Conservation (phyloP, 177 flowering plant genomes). For the Vitis hybrid region DNA sequence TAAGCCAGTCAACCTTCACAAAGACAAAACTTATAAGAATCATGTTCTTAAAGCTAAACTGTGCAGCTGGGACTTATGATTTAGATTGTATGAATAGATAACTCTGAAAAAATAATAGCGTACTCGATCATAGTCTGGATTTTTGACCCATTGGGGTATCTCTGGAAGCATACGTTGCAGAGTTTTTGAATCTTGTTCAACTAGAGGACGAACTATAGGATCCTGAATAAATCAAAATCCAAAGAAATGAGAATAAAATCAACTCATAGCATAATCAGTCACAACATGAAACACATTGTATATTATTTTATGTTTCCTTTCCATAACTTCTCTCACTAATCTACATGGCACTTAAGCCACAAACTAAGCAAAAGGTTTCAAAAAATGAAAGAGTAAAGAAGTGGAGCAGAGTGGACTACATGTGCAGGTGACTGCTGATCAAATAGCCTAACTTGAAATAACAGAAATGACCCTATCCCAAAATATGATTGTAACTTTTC, state of each 20-base stretch:
- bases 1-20: slow-evolving; percentile 91
- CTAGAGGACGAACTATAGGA: slow-evolving; percentile 76
- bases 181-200: slow-evolving; percentile 63
- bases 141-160: slow-evolving; percentile 92
- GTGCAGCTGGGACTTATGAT: not conserved
- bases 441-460: too few relatives aligned
- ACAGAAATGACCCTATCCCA: too few relatives aligned
- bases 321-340: too few relatives aligned
- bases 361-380: too few relatives aligned
- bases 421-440: too few relatives aligned
- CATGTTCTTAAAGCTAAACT: not conserved
- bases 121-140: slow-evolving; percentile 96
- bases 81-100: not conserved
- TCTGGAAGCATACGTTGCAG: slow-evolving; percentile 74
- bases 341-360: too few relatives aligned
- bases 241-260: slow-evolving; percentile 3
- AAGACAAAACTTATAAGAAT: slow-evolving; percentile 8
- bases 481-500: too few relatives aligned
- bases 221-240: slow-evolving; percentile 39
- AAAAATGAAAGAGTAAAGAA: too few relatives aligned
- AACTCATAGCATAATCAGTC: not conserved
- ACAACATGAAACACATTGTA: too few relatives aligned
- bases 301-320: too few relatives aligned
- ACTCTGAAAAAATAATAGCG: slow-evolving; percentile 11
- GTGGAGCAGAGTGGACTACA: too few relatives aligned